phyloP scores from a whole-genome alignment of 306 rosid genomes.

The Pyrus betulifolia region DNA sequence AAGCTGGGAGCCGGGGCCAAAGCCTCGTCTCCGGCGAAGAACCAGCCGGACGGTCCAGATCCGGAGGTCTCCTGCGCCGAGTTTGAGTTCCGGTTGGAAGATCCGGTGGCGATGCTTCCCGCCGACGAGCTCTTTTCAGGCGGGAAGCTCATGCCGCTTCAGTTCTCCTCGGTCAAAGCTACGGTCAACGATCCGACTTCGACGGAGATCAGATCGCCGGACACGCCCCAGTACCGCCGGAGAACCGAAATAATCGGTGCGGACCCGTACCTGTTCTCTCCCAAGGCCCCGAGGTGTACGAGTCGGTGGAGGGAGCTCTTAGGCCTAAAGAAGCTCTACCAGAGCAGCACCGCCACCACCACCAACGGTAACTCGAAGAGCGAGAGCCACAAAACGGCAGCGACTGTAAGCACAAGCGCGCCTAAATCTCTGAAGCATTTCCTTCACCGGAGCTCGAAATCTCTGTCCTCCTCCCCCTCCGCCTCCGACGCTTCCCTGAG shows the following conservation, averaged over 20 bases:
- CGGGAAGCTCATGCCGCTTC: constrained; percentile 84
- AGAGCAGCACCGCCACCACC: constrained; percentile 2
- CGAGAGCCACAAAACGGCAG: constrained; percentile 35
- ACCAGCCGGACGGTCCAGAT: constrained; percentile 29
- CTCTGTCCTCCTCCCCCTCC: constrained; percentile 30
- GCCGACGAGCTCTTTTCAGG: constrained; percentile 88
- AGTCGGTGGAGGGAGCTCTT: constrained; percentile 86
- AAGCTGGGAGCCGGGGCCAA: constrained; percentile 9
- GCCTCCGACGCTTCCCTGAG: constrained; percentile 35
- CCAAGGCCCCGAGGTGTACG: constrained; percentile 96
- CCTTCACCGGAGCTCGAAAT: constrained; percentile 55
- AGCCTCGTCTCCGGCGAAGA: neutral
- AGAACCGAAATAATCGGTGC: constrained; percentile 19
- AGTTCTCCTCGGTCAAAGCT: constrained; percentile 31
- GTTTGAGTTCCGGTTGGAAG: constrained; percentile 84
- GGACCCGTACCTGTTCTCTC: constrained; percentile 70
- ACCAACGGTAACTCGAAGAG: constrained; percentile 22
- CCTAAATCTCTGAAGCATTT: constrained; percentile 52
- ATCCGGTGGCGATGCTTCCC: constrained; percentile 77
- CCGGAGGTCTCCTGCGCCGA: constrained; percentile 38
- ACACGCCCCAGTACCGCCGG: constrained; percentile 25
- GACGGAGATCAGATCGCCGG: constrained; percentile 21
- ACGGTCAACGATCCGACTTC: constrained; percentile 1
- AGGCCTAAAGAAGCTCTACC: constrained; percentile 66
- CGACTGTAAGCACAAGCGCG: constrained; percentile 17